Evolutionary conservation across 371 early-diverging fungal genomes (phyloP).

Genomic region (Saksenaea oblongispora): DNA sequence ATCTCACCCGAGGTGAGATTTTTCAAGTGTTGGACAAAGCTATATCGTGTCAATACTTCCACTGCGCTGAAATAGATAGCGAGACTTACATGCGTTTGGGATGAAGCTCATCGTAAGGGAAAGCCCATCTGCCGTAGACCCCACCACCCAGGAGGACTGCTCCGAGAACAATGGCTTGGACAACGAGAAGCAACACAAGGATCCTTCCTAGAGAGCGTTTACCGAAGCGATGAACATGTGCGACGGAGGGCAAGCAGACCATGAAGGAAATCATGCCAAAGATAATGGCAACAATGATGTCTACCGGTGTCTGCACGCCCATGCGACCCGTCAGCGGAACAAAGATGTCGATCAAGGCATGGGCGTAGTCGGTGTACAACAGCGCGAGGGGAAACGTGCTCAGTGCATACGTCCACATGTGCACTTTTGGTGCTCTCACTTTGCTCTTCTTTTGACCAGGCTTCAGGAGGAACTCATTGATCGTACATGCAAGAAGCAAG

Average conservation of each 20-base stretch:
- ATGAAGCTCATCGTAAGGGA: slow-evolving; percentile 67
- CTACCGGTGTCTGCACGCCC: slow-evolving; percentile 71
- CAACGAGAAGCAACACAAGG: slow-evolving; percentile 31
- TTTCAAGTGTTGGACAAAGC: slow-evolving; percentile 67
- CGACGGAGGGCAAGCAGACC: slow-evolving; percentile 51
- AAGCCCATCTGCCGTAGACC: slow-evolving; percentile 36
- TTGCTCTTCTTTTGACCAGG: slow-evolving; percentile 20
- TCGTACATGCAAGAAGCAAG: slow-evolving; percentile 17
- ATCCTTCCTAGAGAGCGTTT: slow-evolving; percentile 35
- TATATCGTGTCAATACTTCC: background rate
- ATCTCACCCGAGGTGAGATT: slow-evolving; percentile 67
- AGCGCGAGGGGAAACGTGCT: slow-evolving; percentile 39
- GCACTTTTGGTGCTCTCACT: slow-evolving; percentile 27
- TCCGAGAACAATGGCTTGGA: slow-evolving; percentile 43
- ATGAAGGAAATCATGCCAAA: slow-evolving; percentile 59
- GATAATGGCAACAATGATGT: slow-evolving; percentile 64
- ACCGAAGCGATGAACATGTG: slow-evolving; percentile 62
- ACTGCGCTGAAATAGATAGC: background rate
- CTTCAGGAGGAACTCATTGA: slow-evolving; percentile 36
- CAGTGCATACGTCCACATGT: slow-evolving; percentile 43
- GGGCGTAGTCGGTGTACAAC: slow-evolving; percentile 50
- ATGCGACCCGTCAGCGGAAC: slow-evolving; percentile 78
- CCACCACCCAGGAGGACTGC: slow-evolving; percentile 40
- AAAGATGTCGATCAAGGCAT: slow-evolving; percentile 64
- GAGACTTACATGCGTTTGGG: slow-evolving; percentile 57